Evolutionary conservation across 1,284 basidiomycete species (phyloP).

Genomic region (Moesziomyces parantarcticus): DNA sequence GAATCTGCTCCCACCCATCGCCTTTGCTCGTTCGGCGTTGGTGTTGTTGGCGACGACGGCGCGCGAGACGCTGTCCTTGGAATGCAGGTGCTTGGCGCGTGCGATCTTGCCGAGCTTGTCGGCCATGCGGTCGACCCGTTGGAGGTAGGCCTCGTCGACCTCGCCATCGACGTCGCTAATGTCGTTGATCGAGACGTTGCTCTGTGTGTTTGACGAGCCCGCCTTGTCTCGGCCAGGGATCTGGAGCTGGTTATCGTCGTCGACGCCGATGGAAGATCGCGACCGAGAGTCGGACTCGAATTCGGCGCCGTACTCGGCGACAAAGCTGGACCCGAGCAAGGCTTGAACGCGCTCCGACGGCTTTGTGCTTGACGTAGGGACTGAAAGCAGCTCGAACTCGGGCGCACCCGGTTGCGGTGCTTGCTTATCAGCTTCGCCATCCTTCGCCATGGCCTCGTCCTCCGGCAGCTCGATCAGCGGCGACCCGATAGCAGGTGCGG

Average conservation of each 20-base stretch:
- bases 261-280: conserved; percentile 10
- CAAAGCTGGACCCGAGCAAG: conserved; percentile 41
- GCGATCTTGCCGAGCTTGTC: conserved; percentile 43
- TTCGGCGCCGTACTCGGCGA: conserved; percentile 30
- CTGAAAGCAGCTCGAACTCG: conserved; percentile 22
- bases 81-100: conserved; percentile 10
- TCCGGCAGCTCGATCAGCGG: conserved; percentile 30
- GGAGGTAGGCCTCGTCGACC: conserved; percentile 39
- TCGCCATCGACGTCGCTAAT: conserved; percentile 42
- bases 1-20: conserved; percentile 19
- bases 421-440: not conserved
- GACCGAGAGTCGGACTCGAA: conserved; percentile 22
- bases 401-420: not conserved
- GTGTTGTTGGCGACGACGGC: not conserved
- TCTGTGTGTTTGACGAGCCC: conserved; percentile 12
- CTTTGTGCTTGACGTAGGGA: conserved; percentile 3
- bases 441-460: conserved; percentile 15
- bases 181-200: conserved; percentile 29
- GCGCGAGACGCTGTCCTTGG: conserved; percentile 1
- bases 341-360: conserved; percentile 41
- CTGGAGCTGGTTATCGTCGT: conserved; percentile 12
- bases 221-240: not conserved
- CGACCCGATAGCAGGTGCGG: conserved; percentile 14
- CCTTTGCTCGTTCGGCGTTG: conserved; percentile 14
- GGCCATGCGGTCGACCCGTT: conserved; percentile 46